Base-by-base conservation (phyloP, 352 stramenopile genomes). In the Phytophthora agathidicida region DNA sequence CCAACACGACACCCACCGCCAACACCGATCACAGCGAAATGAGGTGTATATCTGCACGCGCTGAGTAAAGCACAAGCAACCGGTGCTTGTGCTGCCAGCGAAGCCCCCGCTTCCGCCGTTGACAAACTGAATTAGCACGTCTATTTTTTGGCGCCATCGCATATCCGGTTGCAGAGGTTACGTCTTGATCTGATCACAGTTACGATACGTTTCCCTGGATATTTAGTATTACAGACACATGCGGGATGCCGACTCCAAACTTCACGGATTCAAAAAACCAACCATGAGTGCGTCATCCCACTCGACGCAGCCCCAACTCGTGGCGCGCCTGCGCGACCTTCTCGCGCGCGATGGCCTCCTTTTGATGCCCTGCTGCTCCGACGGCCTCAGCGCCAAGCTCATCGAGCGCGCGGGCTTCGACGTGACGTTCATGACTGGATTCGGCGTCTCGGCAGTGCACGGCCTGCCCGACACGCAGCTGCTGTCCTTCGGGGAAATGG, bases 381-480 rank as follows among this genome's bases (percentile, higher is more conserved):
- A 98, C 70, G 94, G 91, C 3, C 65, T 98, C 31, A 95, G 77
- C 1, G 92, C 92, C 43, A 93, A 91, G 23, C 76, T 98, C 20
- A 86, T 98, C 16, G 83, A 93, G 42, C 77, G 85, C 31, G 83
- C 88, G 17, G 88, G 86, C 16, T 98, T 97, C 64, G 70, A 93
- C 24, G 75, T 88, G 17, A 96, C 89, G 6, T 98, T 98, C 67
- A 97, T 98, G 91, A 96, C 89, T 35, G 93, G 93, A 31, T 98
- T 97, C 76, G 89, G 89, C 46, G 89, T 98, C 7, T 94, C 88
- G 27, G 92, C 84, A 14, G 79, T 75, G 1, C 80, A 91, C 46
- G 89, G 94, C 1, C 89, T 95, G 52, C 89, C 93, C 1, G 93
- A 98, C 67, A 97, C 88, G 31, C 89, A 96, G 77, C 66, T 90